Evolutionary conservation across 2,329 filamentous ascomycete genomes (phyloP).

Genomic region (Talaromyces rugulosus): DNA sequence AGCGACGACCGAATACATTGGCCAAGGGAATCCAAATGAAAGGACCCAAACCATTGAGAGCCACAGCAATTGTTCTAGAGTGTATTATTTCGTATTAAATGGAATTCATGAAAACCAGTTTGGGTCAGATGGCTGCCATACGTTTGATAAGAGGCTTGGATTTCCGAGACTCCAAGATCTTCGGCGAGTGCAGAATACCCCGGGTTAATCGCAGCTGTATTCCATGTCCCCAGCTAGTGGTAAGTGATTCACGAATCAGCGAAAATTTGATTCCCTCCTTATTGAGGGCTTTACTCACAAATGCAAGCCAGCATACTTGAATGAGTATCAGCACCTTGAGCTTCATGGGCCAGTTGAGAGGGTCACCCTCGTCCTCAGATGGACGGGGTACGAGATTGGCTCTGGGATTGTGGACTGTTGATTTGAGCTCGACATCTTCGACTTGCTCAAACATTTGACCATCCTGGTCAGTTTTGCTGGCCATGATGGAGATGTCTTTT

Average conservation of each 20-base stretch:
- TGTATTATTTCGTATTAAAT: not conserved
- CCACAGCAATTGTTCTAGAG: constrained; percentile 3
- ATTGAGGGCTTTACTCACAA: not conserved
- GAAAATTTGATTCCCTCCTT: not conserved
- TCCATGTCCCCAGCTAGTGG: constrained; percentile 4
- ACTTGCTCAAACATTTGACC: constrained; percentile 1
- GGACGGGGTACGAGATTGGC: constrained; percentile 2
- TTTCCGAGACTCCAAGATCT: not conserved
- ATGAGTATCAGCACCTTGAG: constrained; percentile 1
- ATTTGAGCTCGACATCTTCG: constrained; percentile 7
- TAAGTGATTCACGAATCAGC: not conserved
- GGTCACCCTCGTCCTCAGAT: constrained; percentile 6
- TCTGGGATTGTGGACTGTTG: not conserved
- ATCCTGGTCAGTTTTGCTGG: constrained; percentile 1
- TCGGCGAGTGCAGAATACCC: not conserved
- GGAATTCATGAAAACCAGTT: not conserved
- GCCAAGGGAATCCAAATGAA: constrained; percentile 7
- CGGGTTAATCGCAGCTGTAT: constrained; percentile 2
- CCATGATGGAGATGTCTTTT: not conserved
- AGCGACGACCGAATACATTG: constrained; percentile 7
- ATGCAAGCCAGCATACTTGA: constrained; percentile 8
- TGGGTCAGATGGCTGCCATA: not conserved
- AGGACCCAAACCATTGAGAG: constrained; percentile 4
- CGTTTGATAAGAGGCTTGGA: constrained; percentile 4
- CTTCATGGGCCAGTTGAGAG: constrained; percentile 5